Evolutionary conservation across 208 protist species (phyloP).

Genomic region (Balamuthia mandrillaris): DNA sequence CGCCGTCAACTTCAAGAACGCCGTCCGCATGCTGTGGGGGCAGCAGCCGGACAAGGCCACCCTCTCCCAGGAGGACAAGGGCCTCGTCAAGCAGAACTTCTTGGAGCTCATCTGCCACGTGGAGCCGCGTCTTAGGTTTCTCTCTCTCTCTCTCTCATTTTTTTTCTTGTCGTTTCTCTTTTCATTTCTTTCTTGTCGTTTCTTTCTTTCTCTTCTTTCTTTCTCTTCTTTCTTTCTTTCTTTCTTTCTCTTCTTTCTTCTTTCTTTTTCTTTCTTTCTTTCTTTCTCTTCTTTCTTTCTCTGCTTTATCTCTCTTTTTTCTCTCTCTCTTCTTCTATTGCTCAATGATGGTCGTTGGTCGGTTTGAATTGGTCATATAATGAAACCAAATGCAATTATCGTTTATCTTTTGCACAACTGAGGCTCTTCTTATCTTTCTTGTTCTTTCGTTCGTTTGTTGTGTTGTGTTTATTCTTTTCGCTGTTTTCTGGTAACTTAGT

Average conservation of each 20-base stretch:
- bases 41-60: not conserved
- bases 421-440: not conserved
- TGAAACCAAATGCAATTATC: too few species aligned
- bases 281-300: not conserved
- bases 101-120: not conserved
- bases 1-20: not conserved
- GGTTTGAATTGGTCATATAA: too few species aligned
- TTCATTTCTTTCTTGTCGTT: not conserved
- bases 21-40: not conserved
- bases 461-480: not conserved
- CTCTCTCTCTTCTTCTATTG: not conserved
- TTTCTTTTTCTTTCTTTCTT: not conserved
- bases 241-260: not conserved
- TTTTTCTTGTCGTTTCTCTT: not conserved
- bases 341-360: too few species aligned
- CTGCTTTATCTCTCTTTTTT: not conserved
- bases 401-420: not conserved
- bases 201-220: not conserved
- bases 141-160: not conserved
- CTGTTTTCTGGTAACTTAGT: not conserved
- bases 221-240: not conserved
- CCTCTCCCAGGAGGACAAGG: not conserved
- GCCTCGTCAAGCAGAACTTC: slow-evolving; percentile 18
- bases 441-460: not conserved
- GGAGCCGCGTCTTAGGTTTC: not conserved